A percentile compares a stretch with the other conserved stretches of the same genome.
These are phyloP conservation scores for Arthrobotrys sinensis DNA, from an alignment of 2,329 filamentous ascomycete species.

Conservation along the genomic window DNA sequence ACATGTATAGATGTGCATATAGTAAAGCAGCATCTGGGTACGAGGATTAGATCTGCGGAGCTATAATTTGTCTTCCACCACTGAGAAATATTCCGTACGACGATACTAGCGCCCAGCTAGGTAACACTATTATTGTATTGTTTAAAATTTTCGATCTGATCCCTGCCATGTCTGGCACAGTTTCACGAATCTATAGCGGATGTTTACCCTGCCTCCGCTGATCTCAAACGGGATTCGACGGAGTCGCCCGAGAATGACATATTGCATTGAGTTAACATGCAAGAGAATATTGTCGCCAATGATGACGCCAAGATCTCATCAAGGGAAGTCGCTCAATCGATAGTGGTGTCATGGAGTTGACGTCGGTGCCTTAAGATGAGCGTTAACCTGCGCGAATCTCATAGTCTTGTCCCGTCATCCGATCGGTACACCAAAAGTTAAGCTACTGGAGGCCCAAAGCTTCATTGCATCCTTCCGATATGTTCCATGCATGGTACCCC, in stretches of 20 bases:
- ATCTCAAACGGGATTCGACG: neutral
- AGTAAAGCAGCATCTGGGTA: no score
- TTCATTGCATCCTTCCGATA: neutral
- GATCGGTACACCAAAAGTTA: conserved; percentile 8
- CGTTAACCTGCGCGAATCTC: neutral
- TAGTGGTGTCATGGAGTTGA: neutral
- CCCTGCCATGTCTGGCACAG: no score
- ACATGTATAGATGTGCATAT: no score
- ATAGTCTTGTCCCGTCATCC: neutral
- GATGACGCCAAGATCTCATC: neutral
- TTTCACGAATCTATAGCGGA: no score
- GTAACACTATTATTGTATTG: no score
- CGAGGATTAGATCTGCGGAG: no score
- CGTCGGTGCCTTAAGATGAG: conserved; percentile 6
- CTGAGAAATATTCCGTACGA: no score
- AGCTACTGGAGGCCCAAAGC: neutral
- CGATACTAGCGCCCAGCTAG: no score
- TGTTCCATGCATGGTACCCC: neutral
- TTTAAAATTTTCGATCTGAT: no score
- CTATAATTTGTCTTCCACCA: no score
- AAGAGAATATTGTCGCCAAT: neutral
- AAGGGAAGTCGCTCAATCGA: neutral
- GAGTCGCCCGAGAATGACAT: no score
- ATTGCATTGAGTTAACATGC: neutral
- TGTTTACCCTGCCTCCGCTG: neutral